Conservation (phyloP, 2,329 filamentous ascomycete species). For the Phyllosticta citribraziliensis region DNA sequence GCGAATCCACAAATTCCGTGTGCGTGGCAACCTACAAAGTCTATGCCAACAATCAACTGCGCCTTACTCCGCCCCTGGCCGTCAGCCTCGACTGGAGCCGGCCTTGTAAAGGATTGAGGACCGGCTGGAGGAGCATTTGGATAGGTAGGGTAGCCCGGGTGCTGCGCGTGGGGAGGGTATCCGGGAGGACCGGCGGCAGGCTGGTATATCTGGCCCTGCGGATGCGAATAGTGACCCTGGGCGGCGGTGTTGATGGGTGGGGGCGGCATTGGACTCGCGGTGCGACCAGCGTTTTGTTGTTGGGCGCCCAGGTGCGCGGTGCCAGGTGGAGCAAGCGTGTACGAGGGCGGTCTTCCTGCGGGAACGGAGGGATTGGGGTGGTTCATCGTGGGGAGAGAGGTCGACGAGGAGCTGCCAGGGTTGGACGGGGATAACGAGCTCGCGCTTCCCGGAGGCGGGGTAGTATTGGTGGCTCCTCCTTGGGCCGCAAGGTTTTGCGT, state of each 20-base stretch:
- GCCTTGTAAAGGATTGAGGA: constrained; percentile 22
- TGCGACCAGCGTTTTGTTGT: constrained; percentile 22
- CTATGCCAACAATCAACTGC: constrained; percentile 95
- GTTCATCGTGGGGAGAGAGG: constrained; percentile 41
- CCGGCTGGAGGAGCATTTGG: constrained; percentile 23
- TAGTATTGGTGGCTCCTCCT: constrained; percentile 24
- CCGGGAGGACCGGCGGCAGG: constrained; percentile 24
- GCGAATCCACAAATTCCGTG: not conserved
- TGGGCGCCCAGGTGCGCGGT: constrained; percentile 23
- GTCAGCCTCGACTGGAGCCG: constrained; percentile 59
- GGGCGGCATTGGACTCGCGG: constrained; percentile 44
- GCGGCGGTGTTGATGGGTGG: constrained; percentile 47
- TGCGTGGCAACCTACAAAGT: constrained; percentile 62
- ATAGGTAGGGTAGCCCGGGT: constrained; percentile 22
- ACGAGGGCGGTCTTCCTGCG: constrained; percentile 53
- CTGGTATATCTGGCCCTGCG: constrained; percentile 34
- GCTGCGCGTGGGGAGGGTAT: constrained; percentile 25
- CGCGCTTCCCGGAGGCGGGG: constrained; percentile 23
- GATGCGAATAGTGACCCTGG: constrained; percentile 28
- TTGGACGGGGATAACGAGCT: constrained; percentile 30
- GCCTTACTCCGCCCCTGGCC: constrained; percentile 85
- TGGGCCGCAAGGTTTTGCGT: constrained; percentile 38
- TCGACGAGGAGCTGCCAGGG: constrained; percentile 27
- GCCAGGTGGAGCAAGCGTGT: constrained; percentile 43
- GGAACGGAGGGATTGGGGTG: constrained; percentile 47